These are phyloP conservation scores for Helianthus tuberosus DNA, from an alignment of 129 eudicot genomes.

Conservation along the genomic window DNA sequence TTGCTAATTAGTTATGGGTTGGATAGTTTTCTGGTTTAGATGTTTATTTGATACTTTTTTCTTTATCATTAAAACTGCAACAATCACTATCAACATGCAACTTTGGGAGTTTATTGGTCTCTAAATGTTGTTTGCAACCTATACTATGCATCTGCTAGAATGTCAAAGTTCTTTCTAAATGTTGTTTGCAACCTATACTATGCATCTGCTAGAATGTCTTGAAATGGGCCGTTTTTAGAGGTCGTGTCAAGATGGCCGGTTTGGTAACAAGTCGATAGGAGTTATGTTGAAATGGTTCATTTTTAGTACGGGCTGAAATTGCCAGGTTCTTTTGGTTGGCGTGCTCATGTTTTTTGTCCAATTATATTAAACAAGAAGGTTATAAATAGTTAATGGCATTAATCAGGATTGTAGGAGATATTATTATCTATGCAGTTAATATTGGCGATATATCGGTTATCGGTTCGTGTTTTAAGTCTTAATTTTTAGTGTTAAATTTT, in stretches of 20 bases:
- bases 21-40: slow-evolving; percentile 9
- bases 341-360: not conserved
- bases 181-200: not conserved
- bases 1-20: not conserved
- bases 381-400: not conserved
- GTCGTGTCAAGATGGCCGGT: not conserved
- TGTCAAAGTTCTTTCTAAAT: not conserved
- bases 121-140: not conserved
- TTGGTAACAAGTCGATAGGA: not conserved
- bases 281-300: not conserved
- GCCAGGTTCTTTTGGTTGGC: not conserved
- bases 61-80: not conserved
- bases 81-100: not conserved
- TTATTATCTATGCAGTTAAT: not conserved
- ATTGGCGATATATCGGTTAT: too few species aligned
- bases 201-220: not conserved
- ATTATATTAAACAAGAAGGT: not conserved
- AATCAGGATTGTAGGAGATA: not conserved
- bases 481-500: too few species aligned
- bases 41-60: not conserved
- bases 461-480: too few species aligned
- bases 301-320: not conserved
- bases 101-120: not conserved
- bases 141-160: too few species aligned
- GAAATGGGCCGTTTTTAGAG: not conserved